Percentiles rank a stretch among this genome's conserved stretches.
These are phyloP conservation scores for Leishmania major DNA, from an alignment of 208 protist genomes.

Conservation along the genomic window DNA sequence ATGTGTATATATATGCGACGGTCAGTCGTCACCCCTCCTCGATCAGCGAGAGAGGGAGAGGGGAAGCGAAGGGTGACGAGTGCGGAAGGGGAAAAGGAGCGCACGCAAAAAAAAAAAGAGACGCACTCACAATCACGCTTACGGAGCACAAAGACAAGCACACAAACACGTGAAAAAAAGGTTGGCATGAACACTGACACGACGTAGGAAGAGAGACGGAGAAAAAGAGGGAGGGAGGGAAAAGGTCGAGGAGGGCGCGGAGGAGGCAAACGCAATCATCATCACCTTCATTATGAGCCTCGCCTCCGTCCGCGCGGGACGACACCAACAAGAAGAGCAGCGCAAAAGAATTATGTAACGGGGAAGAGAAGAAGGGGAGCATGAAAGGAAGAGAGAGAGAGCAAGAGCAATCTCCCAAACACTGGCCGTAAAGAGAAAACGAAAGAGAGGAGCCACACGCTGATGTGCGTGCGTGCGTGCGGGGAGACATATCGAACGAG, in stretches of 20 bases:
- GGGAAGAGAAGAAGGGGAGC: not conserved
- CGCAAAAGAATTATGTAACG: not conserved
- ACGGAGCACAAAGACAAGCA: not conserved
- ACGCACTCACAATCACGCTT: not conserved
- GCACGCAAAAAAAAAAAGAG: not conserved
- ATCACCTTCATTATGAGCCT: not conserved
- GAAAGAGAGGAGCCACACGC: not conserved
- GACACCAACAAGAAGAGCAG: not conserved
- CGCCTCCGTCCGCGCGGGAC: not conserved
- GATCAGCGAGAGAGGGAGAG: not conserved
- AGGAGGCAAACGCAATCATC: not conserved
- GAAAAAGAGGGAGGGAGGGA: not conserved
- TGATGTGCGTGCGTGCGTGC: not conserved
- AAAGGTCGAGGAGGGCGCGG: not conserved
- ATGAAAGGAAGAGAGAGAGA: not conserved
- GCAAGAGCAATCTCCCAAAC: not conserved
- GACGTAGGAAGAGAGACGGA: not conserved
- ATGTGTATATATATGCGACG: not conserved
- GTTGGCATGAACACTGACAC: not conserved
- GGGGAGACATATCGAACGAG: not conserved
- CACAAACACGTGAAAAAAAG: not conserved
- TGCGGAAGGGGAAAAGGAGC: not conserved
- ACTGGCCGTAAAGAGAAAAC: not conserved
- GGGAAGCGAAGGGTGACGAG: not conserved
- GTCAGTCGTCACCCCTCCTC: not conserved